phyloP scores from a whole-genome alignment of 108 stramenopile genomes.

The Epithemia pelagica region DNA sequence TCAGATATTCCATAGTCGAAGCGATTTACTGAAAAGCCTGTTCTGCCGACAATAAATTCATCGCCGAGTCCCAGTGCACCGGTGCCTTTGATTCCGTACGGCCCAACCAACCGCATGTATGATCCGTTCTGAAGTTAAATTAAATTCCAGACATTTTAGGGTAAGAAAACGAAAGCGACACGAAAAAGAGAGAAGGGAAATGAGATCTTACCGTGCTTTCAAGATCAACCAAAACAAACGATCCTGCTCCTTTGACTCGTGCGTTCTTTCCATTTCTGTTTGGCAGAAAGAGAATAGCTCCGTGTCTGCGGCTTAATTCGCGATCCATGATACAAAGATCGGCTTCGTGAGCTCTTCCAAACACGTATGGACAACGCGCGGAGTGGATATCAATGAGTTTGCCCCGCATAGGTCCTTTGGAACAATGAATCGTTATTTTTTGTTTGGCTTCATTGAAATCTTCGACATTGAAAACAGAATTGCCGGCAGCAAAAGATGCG shows the following conservation, averaged over 20 bases:
- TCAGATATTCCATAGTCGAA: conserved; percentile 96
- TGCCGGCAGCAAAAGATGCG: conserved; percentile 83
- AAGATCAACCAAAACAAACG: conserved; percentile 74
- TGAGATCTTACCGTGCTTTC: conserved; percentile 80
- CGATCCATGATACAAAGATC: conserved; percentile 89
- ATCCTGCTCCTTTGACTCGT: conserved; percentile 19
- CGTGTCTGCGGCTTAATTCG: conserved; percentile 80
- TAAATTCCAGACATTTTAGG: not conserved
- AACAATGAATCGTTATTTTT: conserved; percentile 81
- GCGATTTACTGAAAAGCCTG: conserved; percentile 95
- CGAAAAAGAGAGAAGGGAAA: conserved; percentile 9
- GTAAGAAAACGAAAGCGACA: no score
- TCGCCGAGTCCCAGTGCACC: conserved; percentile 80
- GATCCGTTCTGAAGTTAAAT: conserved; percentile 66
- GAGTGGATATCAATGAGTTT: conserved; percentile 79
- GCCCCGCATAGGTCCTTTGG: conserved; percentile 84
- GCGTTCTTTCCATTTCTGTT: conserved; percentile 21
- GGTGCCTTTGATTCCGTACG: conserved; percentile 74
- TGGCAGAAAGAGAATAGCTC: conserved; percentile 69
- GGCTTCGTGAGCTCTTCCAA: conserved; percentile 86
- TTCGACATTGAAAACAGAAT: conserved; percentile 86
- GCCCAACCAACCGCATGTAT: conserved; percentile 85
- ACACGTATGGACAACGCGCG: conserved; percentile 72
- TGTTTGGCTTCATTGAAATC: conserved; percentile 77
- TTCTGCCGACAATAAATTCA: conserved; percentile 94